Conservation (phyloP, 225 moss, liverwort and hornwort genomes). For the Polytrichum commune region DNA sequence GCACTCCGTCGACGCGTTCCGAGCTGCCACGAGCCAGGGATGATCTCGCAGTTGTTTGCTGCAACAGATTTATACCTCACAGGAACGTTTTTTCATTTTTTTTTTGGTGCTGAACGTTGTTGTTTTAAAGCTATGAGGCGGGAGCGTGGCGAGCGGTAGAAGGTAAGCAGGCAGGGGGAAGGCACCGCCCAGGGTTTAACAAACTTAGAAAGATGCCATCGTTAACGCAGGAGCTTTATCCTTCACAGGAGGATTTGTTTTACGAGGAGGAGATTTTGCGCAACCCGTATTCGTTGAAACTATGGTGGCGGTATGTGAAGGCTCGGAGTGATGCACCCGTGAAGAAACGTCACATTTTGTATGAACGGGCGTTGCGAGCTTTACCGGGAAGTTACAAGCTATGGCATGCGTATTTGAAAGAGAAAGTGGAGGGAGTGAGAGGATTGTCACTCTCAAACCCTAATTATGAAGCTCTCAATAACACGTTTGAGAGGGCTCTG, state of each 20-base stretch:
- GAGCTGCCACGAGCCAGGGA: too few species aligned
- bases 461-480: constrained; percentile 73
- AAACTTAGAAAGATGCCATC: constrained; percentile 32
- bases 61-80: too few species aligned
- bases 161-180: not conserved
- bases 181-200: not conserved
- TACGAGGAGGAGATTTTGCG: constrained; percentile 91
- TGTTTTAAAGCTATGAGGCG: not conserved
- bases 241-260: constrained; percentile 77
- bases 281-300: constrained; percentile 77
- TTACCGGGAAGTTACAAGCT: constrained; percentile 94
- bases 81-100: too few species aligned
- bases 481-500: constrained; percentile 82
- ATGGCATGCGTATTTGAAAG: constrained; percentile 85
- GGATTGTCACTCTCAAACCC: constrained; percentile 59
- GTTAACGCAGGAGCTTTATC: constrained; percentile 82
- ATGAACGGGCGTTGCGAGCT: constrained; percentile 80
- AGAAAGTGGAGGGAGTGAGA: constrained; percentile 83
- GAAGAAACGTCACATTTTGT: constrained; percentile 81
- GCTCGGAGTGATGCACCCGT: constrained; percentile 76
- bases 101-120: too few species aligned
- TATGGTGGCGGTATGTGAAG: constrained; percentile 94
- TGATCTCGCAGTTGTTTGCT: too few species aligned
- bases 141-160: constrained; percentile 3
- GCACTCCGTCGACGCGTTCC: too few species aligned